Conservation (phyloP, 148 eudicot genomes). For the Pharnaceum exiguum region DNA sequence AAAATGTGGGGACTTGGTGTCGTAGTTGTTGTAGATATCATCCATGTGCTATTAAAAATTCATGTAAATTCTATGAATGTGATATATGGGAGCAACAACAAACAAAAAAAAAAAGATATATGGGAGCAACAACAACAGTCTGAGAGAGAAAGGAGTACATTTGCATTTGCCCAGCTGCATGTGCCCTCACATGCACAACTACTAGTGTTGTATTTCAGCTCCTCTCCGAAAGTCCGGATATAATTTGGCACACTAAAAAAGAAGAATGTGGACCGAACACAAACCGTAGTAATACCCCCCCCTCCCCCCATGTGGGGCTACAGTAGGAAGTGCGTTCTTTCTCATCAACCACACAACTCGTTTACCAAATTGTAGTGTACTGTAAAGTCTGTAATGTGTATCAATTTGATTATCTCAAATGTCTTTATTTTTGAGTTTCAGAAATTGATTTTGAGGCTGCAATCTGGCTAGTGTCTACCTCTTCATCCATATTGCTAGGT, state of each 20-base stretch:
- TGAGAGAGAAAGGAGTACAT: not conserved
- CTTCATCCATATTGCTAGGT: too few relatives aligned
- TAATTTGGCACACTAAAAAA: not conserved
- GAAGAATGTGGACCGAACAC: not conserved
- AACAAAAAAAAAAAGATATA: too few relatives aligned
- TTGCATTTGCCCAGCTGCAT: slow-evolving; percentile 13
- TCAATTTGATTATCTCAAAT: too few relatives aligned
- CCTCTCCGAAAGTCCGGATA: not conserved
- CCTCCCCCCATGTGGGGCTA: not conserved
- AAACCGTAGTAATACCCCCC: not conserved
- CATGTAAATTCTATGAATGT: not conserved
- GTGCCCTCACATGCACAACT: slow-evolving; percentile 23
- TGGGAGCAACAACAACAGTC: not conserved
- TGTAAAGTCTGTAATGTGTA: too few relatives aligned
- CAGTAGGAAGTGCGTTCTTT: not conserved
- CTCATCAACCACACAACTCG: not conserved
- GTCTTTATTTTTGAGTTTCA: too few relatives aligned
- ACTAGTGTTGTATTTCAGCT: not conserved
- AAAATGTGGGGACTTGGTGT: slow-evolving; percentile 9
- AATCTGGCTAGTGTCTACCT: too few relatives aligned
- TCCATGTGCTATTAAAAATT: slow-evolving; percentile 10
- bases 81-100: not conserved
- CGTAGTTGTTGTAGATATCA: not conserved
- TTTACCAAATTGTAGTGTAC: not conserved
- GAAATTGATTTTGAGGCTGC: too few relatives aligned